Percentiles rank a stretch among this genome's conserved stretches.
Evolutionary conservation across 306 rosid genomes (phyloP).

Genomic region (Vigna radiata): DNA sequence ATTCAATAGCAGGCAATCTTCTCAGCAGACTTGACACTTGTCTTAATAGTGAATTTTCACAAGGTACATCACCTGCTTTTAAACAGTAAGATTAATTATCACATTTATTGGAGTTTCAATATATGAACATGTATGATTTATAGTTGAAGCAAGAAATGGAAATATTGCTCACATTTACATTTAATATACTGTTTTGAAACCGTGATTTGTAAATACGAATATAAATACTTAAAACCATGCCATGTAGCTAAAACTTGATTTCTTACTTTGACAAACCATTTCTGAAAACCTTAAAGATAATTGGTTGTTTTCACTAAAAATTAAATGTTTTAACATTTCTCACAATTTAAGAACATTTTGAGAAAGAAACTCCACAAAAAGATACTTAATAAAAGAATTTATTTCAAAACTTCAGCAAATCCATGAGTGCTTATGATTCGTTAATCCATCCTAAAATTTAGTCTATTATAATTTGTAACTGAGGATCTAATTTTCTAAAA

Average conservation of each 20-base stretch:
- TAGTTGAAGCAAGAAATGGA: constrained; percentile 40
- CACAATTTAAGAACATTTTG: not conserved
- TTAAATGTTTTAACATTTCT: not conserved
- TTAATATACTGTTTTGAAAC: constrained; percentile 22
- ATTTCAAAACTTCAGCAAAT: constrained; percentile 12
- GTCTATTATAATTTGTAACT: not conserved
- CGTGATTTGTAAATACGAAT: not conserved
- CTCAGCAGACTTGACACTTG: constrained; percentile 94
- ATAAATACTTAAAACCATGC: not conserved
- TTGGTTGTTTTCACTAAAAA: not conserved
- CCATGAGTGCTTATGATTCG: not conserved
- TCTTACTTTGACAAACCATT: not conserved
- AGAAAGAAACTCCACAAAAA: not conserved
- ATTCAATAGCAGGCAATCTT: constrained; percentile 92
- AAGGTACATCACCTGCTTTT: constrained; percentile 76
- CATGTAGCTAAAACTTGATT: constrained; percentile 1
- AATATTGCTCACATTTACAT: constrained; percentile 30
- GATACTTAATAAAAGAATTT: no score
- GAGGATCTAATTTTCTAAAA: constrained; percentile 6
- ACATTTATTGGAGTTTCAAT: constrained; percentile 32
- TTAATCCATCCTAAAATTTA: not conserved
- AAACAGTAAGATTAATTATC: constrained; percentile 10
- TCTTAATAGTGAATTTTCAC: constrained; percentile 87
- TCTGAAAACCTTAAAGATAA: not conserved
- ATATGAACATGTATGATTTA: not conserved